Percentiles rank a stretch among this genome's conserved stretches.
These are phyloP conservation scores for Penicillium daleae DNA, from an alignment of 495 filamentous ascomycete species.

Conservation along the genomic window DNA sequence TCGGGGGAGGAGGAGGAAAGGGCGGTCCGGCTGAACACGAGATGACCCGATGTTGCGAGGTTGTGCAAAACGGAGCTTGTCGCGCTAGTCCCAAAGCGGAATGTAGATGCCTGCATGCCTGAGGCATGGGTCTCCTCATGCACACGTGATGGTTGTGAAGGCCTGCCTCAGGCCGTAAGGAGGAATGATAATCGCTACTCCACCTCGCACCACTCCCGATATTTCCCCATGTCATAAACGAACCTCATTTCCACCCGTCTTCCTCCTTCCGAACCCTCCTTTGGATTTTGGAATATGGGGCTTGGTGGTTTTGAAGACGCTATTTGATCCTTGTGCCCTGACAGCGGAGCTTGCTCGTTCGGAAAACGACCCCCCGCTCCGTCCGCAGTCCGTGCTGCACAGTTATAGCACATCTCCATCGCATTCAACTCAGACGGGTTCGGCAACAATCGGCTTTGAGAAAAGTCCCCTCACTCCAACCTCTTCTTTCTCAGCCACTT, in stretches of 20 bases:
- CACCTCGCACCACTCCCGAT: slow-evolving; percentile 31
- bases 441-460: slow-evolving; percentile 39
- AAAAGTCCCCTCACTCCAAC: slow-evolving; percentile 20
- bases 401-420: slow-evolving; percentile 33
- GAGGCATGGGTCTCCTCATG: slow-evolving; percentile 1
- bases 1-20: slow-evolving; percentile 31
- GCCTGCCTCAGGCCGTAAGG: slow-evolving; percentile 36
- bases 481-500: slow-evolving; percentile 8
- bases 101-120: slow-evolving; percentile 9
- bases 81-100: slow-evolving; percentile 26
- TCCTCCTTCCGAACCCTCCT: slow-evolving; percentile 14
- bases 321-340: slow-evolving; percentile 20
- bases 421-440: slow-evolving; percentile 30
- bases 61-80: slow-evolving; percentile 54
- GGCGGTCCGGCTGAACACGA: slow-evolving; percentile 46
- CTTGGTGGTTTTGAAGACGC: slow-evolving; percentile 18
- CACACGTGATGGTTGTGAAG: slow-evolving; percentile 24
- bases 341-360: slow-evolving; percentile 30
- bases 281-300: slow-evolving; percentile 20
- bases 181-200: slow-evolving; percentile 33
- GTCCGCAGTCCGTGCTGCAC: slow-evolving; percentile 42
- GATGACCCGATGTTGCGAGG: slow-evolving; percentile 50
- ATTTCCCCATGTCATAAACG: slow-evolving; percentile 29
- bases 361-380: slow-evolving; percentile 29
- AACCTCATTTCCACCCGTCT: slow-evolving; percentile 12